A percentile compares a stretch with the other conserved stretches of the same genome.
These are phyloP conservation scores for Cercospora sesami DNA, from an alignment of 2,329 filamentous ascomycete genomes.

Conservation along the genomic window DNA sequence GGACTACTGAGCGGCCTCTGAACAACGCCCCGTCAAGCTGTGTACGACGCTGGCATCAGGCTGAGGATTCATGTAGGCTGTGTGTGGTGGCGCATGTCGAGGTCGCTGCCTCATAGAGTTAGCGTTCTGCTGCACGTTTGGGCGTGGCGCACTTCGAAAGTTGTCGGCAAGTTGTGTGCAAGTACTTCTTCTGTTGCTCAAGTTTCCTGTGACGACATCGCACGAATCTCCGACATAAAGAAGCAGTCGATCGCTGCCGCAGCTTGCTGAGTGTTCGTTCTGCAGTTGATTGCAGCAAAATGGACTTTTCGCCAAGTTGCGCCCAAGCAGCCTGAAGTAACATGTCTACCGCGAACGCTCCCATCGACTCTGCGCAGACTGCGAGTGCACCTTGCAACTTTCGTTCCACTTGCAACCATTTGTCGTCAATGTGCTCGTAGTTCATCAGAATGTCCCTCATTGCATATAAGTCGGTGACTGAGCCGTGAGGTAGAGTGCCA, in stretches of 20 bases:
- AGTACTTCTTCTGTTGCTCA: background rate
- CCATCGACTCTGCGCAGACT: background rate
- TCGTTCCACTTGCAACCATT: background rate
- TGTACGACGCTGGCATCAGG: background rate
- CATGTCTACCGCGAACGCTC: background rate
- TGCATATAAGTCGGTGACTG: background rate
- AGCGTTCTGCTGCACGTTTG: background rate
- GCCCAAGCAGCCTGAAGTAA: background rate
- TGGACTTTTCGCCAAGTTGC: background rate
- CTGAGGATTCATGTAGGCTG: background rate
- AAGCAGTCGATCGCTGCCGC: background rate
- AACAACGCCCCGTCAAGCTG: background rate
- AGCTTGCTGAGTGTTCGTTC: background rate
- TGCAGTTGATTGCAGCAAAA: background rate
- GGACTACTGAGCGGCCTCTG: background rate
- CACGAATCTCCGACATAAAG: background rate
- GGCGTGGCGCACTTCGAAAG: background rate
- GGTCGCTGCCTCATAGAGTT: background rate
- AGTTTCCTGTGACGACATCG: background rate
- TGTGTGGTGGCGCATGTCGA: background rate
- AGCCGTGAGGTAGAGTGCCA: background rate
- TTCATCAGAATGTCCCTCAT: background rate
- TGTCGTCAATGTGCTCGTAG: background rate
- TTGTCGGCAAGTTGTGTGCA: background rate
- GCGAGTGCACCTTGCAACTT: background rate